Conservation (phyloP, 768 basidiomycete species). For the Favolaschia claudopus region DNA sequence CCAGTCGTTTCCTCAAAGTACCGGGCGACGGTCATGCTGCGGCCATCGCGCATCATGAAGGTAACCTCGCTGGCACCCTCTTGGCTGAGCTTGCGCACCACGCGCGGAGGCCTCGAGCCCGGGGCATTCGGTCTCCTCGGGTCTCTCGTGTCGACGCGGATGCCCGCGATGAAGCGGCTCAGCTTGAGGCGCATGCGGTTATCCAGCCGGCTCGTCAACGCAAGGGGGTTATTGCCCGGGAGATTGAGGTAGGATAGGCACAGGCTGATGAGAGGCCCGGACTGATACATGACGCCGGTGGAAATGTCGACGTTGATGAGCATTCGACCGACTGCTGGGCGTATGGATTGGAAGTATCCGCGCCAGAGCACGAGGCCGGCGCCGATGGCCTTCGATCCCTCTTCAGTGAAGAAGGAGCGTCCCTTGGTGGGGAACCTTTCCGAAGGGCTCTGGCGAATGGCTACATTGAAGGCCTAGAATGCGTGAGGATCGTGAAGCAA, state of each 20-base stretch:
- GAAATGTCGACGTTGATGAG: constrained; percentile 82
- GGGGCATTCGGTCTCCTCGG: constrained; percentile 28
- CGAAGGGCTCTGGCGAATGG: constrained; percentile 78
- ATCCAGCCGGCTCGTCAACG: constrained; percentile 50
- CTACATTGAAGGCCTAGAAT: constrained; percentile 73
- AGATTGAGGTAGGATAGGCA: constrained; percentile 63
- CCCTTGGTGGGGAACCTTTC: constrained; percentile 74
- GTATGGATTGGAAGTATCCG: constrained; percentile 82
- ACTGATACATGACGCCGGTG: constrained; percentile 77
- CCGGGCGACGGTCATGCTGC: constrained; percentile 50
- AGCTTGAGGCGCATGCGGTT: constrained; percentile 58
- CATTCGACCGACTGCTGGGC: constrained; percentile 69
- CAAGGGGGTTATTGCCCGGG: constrained; percentile 38
- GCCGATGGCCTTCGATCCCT: constrained; percentile 61
- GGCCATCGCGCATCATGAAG: constrained; percentile 61
- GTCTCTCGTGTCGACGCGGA: constrained; percentile 41
- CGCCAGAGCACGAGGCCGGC: constrained; percentile 76
- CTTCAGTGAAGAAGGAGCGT: constrained; percentile 74
- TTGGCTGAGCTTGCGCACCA: constrained; percentile 61
- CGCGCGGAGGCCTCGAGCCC: constrained; percentile 45
- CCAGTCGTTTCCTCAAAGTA: constrained; percentile 34
- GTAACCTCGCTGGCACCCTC: constrained; percentile 55
- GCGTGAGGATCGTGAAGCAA: background rate
- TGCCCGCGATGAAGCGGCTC: constrained; percentile 44
- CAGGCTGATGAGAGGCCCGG: constrained; percentile 64